Conservation (phyloP, 129 eudicot genomes). For the Flaveria trinervia region DNA sequence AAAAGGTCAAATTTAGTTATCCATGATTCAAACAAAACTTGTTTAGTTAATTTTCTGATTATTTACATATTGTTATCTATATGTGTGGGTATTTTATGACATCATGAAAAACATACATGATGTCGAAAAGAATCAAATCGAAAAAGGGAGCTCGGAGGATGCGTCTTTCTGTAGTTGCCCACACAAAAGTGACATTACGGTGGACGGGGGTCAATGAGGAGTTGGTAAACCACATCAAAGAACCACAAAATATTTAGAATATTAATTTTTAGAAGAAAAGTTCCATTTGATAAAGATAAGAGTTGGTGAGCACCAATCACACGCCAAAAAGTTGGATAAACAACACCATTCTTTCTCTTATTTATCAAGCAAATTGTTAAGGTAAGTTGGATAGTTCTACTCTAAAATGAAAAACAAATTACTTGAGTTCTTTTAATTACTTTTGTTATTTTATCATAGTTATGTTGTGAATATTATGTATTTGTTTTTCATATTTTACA, state of each 20-base stretch:
- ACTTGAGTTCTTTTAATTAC: neutral
- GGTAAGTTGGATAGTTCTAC: neutral
- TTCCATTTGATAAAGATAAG: neutral
- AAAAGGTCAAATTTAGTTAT: too few relatives aligned
- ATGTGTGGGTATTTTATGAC: neutral
- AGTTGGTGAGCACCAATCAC: conserved; percentile 19
- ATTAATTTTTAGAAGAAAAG: neutral
- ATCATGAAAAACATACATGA: neutral
- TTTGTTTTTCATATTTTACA: too few relatives aligned
- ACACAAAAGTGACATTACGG: neutral
- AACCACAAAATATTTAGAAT: neutral
- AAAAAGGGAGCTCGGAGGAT: neutral
- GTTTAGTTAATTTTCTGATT: neutral
- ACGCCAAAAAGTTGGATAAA: conserved; percentile 7
- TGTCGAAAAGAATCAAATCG: neutral
- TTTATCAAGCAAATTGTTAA: neutral
- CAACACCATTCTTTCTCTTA: neutral
- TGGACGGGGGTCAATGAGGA: neutral
- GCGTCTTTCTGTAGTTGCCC: neutral
- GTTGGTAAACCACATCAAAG: conserved; percentile 16
- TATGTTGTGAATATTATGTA: neutral
- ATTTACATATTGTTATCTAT: neutral
- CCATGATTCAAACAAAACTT: too few relatives aligned
- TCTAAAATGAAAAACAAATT: neutral
- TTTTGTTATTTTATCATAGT: neutral